Base-by-base conservation (phyloP, 2,329 filamentous ascomycete species). In the Scorias spongiosa region DNA sequence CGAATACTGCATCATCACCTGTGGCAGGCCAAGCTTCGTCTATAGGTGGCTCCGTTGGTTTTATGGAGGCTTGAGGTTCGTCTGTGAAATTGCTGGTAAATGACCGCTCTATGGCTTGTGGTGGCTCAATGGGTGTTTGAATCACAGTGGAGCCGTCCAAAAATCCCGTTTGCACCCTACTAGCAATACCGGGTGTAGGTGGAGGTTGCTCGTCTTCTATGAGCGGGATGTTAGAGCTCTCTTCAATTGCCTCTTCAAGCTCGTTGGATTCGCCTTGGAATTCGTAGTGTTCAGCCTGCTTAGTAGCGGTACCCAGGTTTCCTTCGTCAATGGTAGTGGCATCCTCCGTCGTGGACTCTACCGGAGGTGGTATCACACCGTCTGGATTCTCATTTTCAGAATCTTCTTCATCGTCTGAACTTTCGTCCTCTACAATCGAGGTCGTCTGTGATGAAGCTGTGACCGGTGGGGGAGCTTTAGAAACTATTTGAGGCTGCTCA, bases 201-300 rank as follows among this genome's bases (percentile, higher is more conserved):
- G 50, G 44, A 11, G 48, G 48, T 41, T 63, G 61, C 11, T 63
- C 54, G 43, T 68, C 63, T 11, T 59, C 54, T 38, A 70, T 56
- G 34, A 71, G 50, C 4, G 67, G 64, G 10, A 57, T 61, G 29
- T 58, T 54, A 10, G 56, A 60, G 42, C 63, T 64, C 42, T 70
- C 67, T 15, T 64, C 59, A 18, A 67, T 53, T 17, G 67, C 67
- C 17, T 67, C 61, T 42, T 70, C 68, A 49, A 70, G 52, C 9
- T 64, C 55, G 4, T 66, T 66, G 0, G 56, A 56, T 41, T 67
- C 64, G 36, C 68, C 63, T 45, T 72, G 68, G 46, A 67, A 63
- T 45, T 70, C 68, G 49, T 71, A 71, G 36, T 63, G 53, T 29
- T 58, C 58, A 29, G 57, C 57, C 18, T 44, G 50, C 39, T 46